Evolutionary conservation across 805 yeast species (phyloP).

Genomic region (Zygosaccharomyces rouxii): DNA sequence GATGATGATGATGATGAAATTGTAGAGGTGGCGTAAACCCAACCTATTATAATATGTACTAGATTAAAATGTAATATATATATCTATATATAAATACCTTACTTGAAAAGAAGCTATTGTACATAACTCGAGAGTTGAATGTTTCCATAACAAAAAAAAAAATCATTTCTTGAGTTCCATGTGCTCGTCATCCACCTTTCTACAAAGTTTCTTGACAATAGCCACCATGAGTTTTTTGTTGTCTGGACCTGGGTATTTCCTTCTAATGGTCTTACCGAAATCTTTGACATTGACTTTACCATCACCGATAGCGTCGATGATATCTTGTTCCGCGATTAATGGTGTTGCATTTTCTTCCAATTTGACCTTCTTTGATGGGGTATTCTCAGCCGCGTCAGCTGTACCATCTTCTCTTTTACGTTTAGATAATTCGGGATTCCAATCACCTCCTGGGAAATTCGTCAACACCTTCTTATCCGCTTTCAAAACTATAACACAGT

Average conservation of each 20-base stretch:
- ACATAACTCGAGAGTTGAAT: background rate
- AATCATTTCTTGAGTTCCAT: slow-evolving; percentile 28
- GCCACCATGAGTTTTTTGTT: slow-evolving; percentile 31
- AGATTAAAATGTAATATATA: background rate
- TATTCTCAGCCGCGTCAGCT: slow-evolving; percentile 14
- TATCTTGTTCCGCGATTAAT: slow-evolving; percentile 67
- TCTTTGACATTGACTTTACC: slow-evolving; percentile 45
- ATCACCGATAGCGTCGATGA: slow-evolving; percentile 52
- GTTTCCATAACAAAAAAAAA: background rate
- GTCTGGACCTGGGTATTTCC: slow-evolving; percentile 41
- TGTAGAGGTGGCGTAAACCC: slow-evolving; percentile 34
- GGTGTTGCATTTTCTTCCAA: slow-evolving; percentile 29
- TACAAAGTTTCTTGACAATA: slow-evolving; percentile 30
- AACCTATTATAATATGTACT: background rate
- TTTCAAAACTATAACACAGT: slow-evolving; percentile 57
- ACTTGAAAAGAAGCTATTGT: slow-evolving; percentile 2
- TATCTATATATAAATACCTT: background rate
- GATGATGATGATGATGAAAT: slow-evolving; percentile 28
- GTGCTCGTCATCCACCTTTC: slow-evolving; percentile 30
- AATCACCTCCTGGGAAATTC: slow-evolving; percentile 73
- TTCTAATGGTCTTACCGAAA: slow-evolving; percentile 56
- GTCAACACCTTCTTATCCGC: slow-evolving; percentile 57
- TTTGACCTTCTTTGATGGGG: slow-evolving; percentile 41
- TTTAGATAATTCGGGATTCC: slow-evolving; percentile 61
- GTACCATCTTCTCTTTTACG: slow-evolving; percentile 29